phyloP scores from a whole-genome alignment of 164 flowering plant genomes.

The Vitis amurensis region DNA sequence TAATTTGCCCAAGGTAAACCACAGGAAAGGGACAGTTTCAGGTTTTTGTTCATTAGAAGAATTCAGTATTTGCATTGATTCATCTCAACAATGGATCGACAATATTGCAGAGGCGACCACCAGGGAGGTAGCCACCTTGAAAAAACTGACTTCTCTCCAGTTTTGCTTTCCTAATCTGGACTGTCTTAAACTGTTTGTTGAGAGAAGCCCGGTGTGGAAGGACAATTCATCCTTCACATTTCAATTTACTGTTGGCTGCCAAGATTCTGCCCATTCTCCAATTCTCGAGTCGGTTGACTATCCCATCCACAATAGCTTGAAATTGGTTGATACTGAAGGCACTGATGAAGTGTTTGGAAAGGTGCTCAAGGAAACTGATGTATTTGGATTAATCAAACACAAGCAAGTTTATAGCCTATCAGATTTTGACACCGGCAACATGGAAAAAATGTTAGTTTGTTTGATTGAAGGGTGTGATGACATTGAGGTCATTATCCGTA shows the following conservation, averaged over 20 bases:
- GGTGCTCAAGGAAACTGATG: constrained; percentile 11
- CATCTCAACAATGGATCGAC: not conserved
- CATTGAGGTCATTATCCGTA: constrained; percentile 5
- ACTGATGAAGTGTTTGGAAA: not conserved
- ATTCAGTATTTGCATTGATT: constrained; percentile 12
- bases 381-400: constrained; percentile 14
- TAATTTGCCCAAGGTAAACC: not conserved
- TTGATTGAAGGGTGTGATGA: constrained; percentile 8
- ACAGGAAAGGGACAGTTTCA: not conserved
- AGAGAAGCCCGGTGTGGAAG: constrained; percentile 3
- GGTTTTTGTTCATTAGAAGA: constrained; percentile 15
- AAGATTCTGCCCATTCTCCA: not conserved
- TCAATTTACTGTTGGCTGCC: constrained; percentile 11
- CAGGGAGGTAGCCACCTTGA: constrained; percentile 5
- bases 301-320: constrained; percentile 4
- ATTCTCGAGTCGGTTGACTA: not conserved
- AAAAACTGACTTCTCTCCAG: not conserved
- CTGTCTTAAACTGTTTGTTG: not conserved
- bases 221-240: constrained; percentile 1
- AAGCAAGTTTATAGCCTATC: constrained; percentile 9
- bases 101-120: not conserved
- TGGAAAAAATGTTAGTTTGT: constrained; percentile 9
- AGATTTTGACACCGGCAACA: constrained; percentile 7
- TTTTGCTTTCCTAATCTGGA: constrained; percentile 18
- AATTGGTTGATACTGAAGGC: constrained; percentile 8